Base-by-base conservation (phyloP, 495 filamentous ascomycete genomes). In the Aspergillus avenaceus region DNA sequence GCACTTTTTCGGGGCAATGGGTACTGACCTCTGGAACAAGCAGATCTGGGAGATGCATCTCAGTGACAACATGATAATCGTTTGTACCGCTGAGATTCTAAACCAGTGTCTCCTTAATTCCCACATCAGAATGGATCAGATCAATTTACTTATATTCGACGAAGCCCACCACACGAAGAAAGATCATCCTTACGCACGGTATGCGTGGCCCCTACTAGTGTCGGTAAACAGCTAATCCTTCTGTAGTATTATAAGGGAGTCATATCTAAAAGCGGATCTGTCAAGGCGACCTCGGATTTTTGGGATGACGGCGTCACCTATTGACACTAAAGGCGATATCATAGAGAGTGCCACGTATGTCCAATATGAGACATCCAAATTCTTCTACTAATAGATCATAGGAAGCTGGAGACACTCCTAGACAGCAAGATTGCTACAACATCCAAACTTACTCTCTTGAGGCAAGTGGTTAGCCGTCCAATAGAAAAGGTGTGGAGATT, bases 81-180 rank as follows among this genome's bases (percentile, higher is more conserved):
- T 97, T 13, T 96, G 90, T 72, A 98, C 93, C 0, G 93, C 91
- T 2, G 91, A 92, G 45, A 85, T 97, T 12, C 74, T 97, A 36
- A 74, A 83, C 41, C 79, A 86, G 53, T 87, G 85, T 60, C 78
- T 98, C n/a, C 76, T 84, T 45, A 85, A 87, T 58, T 86, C 86
- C 0, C 91, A 87, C 64, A 79, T 97, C 41, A 83, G 66, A 8
- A 96, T 98, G 70, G 71, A 83, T 19, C 79, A 85, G 54, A 88
- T 98, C 66, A 98, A 95, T 61, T 76, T 98, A 6, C 69, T 98
- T 18, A 85, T 97, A 45, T 97, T 97, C 59, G 93, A 98, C 56
- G 93, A 98, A 70, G 93, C 91, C 5, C 93, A 98, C 58, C 93
- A 97, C 62, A 84, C 95, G 2, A 97, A 98, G 64, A 96, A 95